Evolutionary conservation across 805 yeast genomes (phyloP), one percentile per base, ranked within the genome.

Genomic region (Candida taoyuanica): DNA sequence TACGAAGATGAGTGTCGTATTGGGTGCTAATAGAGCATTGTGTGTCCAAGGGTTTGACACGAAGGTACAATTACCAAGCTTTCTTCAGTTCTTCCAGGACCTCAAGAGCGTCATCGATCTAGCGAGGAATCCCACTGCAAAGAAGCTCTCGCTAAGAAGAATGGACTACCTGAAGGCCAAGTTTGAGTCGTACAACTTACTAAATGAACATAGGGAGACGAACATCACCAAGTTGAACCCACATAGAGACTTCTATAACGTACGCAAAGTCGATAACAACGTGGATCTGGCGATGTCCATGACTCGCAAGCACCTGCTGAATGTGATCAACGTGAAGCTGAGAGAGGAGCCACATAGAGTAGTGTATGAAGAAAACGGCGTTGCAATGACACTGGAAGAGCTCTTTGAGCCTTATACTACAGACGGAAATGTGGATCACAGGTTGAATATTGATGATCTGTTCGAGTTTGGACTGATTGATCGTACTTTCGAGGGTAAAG

Each of bases 201-300:
- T 66, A 21, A 62, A 64, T 33, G 59, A 61, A 24, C 56, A 59
- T 29, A 47, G 57, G 16, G 70, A 65, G 44, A 58, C 55, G 1
- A 43, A 53, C n/a, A 53, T 61, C 28, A 59, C 65, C 16, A 65
- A 63, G 35, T 39, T 58, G 30, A 65, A 65, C 17, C 70, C 71
- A 12, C 65, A 65, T 34, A 47, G 70, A 28, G 71, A 67, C 51
- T 67, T 67, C 33, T 67, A 67, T 40, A 67, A 67, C 38, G 67
- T 62, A 13, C 54, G 72, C 46, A 68, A 68, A 45, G 62, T 68
- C 25, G 71, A 67, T 37, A 93, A 97, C 24, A 98, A 93, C 67
- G 91, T 93, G 46, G 97, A 91, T 58, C 95, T 91, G 57, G 81
- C 96, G 6, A 98, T 98, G 34, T 86, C 95, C 56, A 93, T 93